Base-by-base conservation (phyloP, 345 rosid species). In the Dipteronia dyeriana region DNA sequence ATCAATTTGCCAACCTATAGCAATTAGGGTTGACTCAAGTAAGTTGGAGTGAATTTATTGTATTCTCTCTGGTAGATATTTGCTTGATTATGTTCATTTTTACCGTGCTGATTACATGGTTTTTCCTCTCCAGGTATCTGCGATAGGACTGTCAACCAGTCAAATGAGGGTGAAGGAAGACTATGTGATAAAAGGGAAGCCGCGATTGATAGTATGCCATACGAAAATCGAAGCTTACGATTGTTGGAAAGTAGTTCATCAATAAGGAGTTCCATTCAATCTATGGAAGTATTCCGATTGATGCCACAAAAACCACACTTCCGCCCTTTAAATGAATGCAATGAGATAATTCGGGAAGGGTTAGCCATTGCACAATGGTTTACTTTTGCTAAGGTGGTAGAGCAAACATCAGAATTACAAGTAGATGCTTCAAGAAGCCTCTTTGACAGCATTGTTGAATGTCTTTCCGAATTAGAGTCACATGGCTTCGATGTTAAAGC, bases 291-390 rank as follows among this genome's bases (percentile, higher is more conserved):
- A 19, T 82, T 84, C 68, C 61, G 70, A 60, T 41, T 16, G 34
- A 47, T 82, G 45, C 87, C 84, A 45, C 89, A 86, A 60, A 70
- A 75, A 14, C 85, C 84, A 17, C 89, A 86, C 79, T 86, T 86
- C 25, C 47, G 31, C 69, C 87, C 84, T 73, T 71, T 86, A 26
- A 13, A 38, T 8, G 57, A 66, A 31, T n/a, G 41, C 3, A 78
- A 75, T 22, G 82, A 78, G 74, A 65, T 38, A 34, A 65, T 17
- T 19, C 84, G 85, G 7, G 85, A 86, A 78, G 89, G 89, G 75
- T 69, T 70, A 22, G 87, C 85, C 26, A 79, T 79, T 6, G 85
- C 79, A 20, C 38, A 66, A 39, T 84, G 82, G 89, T 19, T 84
- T 51, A 83, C 80, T 31, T 86, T 83, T 43, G 81, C 81, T 12